phyloP scores from a whole-genome alignment of 176 grass and related monocot species.

The Tillandsia fasciculata region DNA sequence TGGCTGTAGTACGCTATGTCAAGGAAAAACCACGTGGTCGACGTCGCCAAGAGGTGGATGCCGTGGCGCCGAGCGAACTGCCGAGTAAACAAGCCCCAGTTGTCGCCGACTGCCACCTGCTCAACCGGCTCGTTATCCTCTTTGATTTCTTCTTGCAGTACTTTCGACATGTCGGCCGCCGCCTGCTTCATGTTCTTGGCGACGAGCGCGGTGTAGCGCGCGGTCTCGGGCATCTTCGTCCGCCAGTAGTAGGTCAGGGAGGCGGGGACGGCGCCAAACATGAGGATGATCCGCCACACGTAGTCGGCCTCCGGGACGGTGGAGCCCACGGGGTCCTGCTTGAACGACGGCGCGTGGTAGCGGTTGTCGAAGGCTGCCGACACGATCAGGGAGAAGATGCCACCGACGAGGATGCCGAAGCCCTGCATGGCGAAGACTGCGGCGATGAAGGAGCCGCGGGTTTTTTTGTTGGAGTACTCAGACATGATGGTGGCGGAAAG shows the following conservation, averaged over 20 bases:
- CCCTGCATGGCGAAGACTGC: constrained; percentile 68
- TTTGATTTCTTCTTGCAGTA: constrained; percentile 39
- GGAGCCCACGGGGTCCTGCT: constrained; percentile 1
- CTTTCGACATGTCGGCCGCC: constrained; percentile 46
- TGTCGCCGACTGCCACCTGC: neutral
- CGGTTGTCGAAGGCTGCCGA: neutral
- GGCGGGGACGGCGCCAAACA: constrained; percentile 46
- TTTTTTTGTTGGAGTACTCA: constrained; percentile 54
- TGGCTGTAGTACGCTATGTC: constrained; percentile 21
- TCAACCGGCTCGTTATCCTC: constrained; percentile 18
- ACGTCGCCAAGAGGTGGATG: constrained; percentile 35
- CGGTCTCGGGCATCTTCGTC: constrained; percentile 69
- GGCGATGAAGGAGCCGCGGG: constrained; percentile 46
- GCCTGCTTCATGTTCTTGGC: constrained; percentile 45
- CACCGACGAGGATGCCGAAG: constrained; percentile 49
- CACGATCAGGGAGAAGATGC: constrained; percentile 29
- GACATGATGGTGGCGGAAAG: constrained; percentile 66
- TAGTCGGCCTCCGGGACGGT: constrained; percentile 45
- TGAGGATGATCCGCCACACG: constrained; percentile 55
- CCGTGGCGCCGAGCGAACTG: constrained; percentile 44
- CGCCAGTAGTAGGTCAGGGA: constrained; percentile 50
- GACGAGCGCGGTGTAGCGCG: constrained; percentile 62
- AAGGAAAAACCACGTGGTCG: neutral
- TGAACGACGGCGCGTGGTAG: neutral
- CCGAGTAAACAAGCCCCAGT: constrained; percentile 41